Evolutionary conservation across 805 yeast genomes (phyloP), one percentile per base, ranked within the genome.

Genomic region (Phaffomyces antillensis): DNA sequence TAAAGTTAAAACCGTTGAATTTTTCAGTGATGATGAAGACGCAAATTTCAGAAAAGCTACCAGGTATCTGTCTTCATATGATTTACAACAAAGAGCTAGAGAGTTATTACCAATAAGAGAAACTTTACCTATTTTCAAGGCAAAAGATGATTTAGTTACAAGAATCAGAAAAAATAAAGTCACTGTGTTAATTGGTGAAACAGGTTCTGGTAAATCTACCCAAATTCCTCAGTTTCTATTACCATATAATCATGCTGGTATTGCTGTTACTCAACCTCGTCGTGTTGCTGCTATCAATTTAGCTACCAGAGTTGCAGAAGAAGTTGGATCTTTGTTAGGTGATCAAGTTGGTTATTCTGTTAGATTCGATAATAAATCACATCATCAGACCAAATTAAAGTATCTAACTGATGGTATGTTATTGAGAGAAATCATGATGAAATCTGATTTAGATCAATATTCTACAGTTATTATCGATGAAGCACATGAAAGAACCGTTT

Each of bases 371-470:
- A 86, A 89, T 60, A 67, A 73, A 45, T 73, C 84, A 7, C 61
- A 75, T 26, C 62, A 72, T 6, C 60, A 59, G 12, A 91, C 99
- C 0, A 76, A 76, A 53, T 65, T 93, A 53, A 87, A 88, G 59
- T 93, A 88, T 59, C 68, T 91, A 39, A 93, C 99, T 0, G 99
- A 93, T 68, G 99, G 99, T 81, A 91, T 93, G 98, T 73, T 93
- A 18, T 66, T 93, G 45, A 76, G 99, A 60, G 98, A 93, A 62
- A 64, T 90, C 51, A 85, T 91, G 93, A 64, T 86, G 48, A 87
- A 86, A 56, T 75, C 77, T 2, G 59, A 65, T 11, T 65, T 93
- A 33, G 63, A 72, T 3, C 77, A 76, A 49, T 93, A 91, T 63
- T 71, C 83, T 25, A 82, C 89, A 0, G 74, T 93, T 10, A 72